Percentiles rank a stretch among this genome's conserved stretches.
These are phyloP conservation scores for Cotoneaster glaucophyllus DNA, from an alignment of 306 rosid genomes.

Conservation along the genomic window DNA sequence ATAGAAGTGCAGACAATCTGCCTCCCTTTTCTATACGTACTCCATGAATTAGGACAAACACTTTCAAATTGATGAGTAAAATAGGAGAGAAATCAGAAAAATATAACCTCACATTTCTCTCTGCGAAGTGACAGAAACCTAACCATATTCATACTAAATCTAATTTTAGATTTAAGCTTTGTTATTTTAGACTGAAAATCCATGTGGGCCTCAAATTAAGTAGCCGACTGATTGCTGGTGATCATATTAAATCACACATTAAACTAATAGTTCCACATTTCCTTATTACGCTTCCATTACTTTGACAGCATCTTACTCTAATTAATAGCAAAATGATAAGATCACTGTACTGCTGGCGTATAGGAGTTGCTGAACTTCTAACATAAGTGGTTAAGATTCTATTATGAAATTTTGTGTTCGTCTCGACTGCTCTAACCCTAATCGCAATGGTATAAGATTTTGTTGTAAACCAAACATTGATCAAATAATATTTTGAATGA, in stretches of 20 bases:
- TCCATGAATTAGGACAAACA: conserved; percentile 1
- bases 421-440: too few relatives aligned
- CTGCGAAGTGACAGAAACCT: conserved; percentile 50
- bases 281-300: background rate
- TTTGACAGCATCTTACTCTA: conserved; percentile 5
- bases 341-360: background rate
- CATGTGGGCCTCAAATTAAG: conserved; percentile 21
- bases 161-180: background rate
- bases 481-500: background rate
- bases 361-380: background rate
- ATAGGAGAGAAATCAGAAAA: background rate
- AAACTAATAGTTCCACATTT: background rate
- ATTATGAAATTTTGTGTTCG: too few relatives aligned
- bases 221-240: background rate
- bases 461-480: too few relatives aligned
- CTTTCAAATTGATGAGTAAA: conserved; percentile 6
- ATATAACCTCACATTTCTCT: conserved; percentile 39
- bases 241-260: background rate
- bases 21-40: background rate
- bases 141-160: conserved; percentile 21
- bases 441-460: too few relatives aligned
- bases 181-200: conserved; percentile 17
- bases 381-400: background rate
- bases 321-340: background rate
- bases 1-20: too few relatives aligned